Conservation (phyloP, 768 basidiomycete genomes). For the Trametes cubensis region DNA sequence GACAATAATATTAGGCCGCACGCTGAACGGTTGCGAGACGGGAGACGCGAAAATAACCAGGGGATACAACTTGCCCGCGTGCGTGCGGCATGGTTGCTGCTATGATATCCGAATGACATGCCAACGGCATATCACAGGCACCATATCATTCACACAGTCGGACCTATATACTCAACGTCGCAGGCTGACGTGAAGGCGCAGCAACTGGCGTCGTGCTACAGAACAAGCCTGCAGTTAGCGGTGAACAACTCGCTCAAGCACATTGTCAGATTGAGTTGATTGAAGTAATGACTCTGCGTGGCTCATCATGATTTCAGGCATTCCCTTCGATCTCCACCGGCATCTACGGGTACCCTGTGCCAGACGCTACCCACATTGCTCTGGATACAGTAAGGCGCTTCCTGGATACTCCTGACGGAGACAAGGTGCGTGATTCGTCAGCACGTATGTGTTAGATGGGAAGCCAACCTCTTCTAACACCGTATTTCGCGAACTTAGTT, state of each 20-base stretch:
- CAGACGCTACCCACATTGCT: constrained; percentile 72
- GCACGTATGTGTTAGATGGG: background rate
- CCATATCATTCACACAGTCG: constrained; percentile 81
- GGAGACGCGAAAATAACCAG: constrained; percentile 80
- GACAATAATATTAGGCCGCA: constrained; percentile 49
- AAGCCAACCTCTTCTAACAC: background rate
- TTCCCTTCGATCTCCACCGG: constrained; percentile 83
- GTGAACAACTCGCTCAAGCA: constrained; percentile 60
- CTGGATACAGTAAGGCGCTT: constrained; percentile 59
- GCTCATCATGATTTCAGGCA: constrained; percentile 50
- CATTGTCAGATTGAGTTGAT: constrained; percentile 48
- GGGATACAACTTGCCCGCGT: constrained; percentile 80
- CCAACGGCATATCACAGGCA: constrained; percentile 43
- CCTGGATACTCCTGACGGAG: constrained; percentile 54
- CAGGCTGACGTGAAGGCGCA: constrained; percentile 48
- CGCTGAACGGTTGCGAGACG: constrained; percentile 65
- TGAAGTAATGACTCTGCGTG: too few species aligned
- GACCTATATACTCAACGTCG: constrained; percentile 60
- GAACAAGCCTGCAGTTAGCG: constrained; percentile 62
- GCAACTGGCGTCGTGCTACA: constrained; percentile 71
- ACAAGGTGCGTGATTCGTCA: constrained; percentile 32
- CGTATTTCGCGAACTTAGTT: constrained; percentile 36
- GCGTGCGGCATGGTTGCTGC: constrained; percentile 33
- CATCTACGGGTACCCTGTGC: constrained; percentile 77
- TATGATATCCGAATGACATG: background rate